Evolutionary conservation across 345 rosid species (phyloP).

Genomic region (Hibiscus trionum): DNA sequence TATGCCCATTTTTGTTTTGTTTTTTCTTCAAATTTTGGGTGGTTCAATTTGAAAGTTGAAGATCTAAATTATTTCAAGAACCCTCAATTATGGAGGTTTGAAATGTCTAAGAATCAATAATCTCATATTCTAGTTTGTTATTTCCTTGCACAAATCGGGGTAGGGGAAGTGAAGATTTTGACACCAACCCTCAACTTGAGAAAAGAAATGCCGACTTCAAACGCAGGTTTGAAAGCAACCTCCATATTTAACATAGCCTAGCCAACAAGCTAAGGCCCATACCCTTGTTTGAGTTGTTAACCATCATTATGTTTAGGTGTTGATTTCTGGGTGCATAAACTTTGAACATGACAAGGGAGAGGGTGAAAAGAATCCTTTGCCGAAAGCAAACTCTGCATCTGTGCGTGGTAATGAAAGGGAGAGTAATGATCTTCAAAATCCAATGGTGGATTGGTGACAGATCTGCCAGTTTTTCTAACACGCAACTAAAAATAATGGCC

Average conservation of each 20-base stretch:
- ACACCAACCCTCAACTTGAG: neutral
- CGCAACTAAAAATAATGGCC: conserved; percentile 16
- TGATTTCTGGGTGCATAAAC: no score
- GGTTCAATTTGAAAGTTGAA: neutral
- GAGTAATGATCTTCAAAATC: neutral
- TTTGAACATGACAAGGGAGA: no score
- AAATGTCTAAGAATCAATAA: no score
- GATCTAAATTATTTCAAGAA: neutral
- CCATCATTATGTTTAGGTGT: neutral
- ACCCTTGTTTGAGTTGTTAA: neutral
- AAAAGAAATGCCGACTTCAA: neutral
- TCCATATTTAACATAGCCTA: neutral
- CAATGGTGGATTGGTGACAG: neutral
- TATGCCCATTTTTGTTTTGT: neutral
- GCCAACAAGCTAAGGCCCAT: neutral
- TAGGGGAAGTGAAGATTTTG: neutral
- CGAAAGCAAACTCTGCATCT: no score
- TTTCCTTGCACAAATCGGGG: neutral
- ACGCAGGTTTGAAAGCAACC: conserved; percentile 2
- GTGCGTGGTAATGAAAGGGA: no score
- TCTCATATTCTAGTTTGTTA: no score
- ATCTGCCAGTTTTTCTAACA: conserved; percentile 5
- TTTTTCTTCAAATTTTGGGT: neutral
- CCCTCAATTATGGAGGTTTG: neutral
- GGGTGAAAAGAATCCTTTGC: no score